These are phyloP conservation scores for Cornus kousa DNA, from an alignment of 148 eudicot genomes.

Conservation along the genomic window DNA sequence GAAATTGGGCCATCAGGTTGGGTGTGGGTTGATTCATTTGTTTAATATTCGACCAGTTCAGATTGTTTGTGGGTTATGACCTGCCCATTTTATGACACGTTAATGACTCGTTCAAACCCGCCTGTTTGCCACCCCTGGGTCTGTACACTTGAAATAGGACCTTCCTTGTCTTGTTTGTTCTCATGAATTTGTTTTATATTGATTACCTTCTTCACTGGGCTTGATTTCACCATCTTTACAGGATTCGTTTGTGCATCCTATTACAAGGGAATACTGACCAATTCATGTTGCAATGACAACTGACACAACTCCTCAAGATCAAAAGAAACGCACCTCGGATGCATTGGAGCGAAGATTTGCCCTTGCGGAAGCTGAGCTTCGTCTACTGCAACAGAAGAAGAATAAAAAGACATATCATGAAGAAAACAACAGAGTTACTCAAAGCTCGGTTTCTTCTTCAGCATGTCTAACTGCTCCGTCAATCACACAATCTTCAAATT, in stretches of 20 bases:
- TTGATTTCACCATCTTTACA: constrained; percentile 6
- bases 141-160: too few relatives aligned
- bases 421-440: constrained; percentile 10
- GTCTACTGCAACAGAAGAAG: constrained; percentile 33
- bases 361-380: constrained; percentile 58
- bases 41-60: too few relatives aligned
- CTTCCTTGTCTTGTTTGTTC: too few relatives aligned
- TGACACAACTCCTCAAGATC: constrained; percentile 26
- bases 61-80: too few relatives aligned
- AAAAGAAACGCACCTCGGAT: constrained; percentile 58
- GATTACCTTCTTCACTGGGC: neutral
- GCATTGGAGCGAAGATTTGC: constrained; percentile 69
- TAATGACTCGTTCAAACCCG: too few relatives aligned
- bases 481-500: constrained; percentile 11
- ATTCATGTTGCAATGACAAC: constrained; percentile 24
- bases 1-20: too few relatives aligned
- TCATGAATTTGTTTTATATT: neutral
- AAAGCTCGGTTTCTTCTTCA: constrained; percentile 18
- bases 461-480: constrained; percentile 12
- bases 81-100: too few relatives aligned
- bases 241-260: constrained; percentile 1
- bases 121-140: too few relatives aligned
- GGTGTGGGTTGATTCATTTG: too few relatives aligned
- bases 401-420: constrained; percentile 33
- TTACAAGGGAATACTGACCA: neutral